Percentiles rank a stretch among this genome's conserved stretches.
phyloP scores from a whole-genome alignment of 306 rosid species.

The Calophaca sinica region DNA sequence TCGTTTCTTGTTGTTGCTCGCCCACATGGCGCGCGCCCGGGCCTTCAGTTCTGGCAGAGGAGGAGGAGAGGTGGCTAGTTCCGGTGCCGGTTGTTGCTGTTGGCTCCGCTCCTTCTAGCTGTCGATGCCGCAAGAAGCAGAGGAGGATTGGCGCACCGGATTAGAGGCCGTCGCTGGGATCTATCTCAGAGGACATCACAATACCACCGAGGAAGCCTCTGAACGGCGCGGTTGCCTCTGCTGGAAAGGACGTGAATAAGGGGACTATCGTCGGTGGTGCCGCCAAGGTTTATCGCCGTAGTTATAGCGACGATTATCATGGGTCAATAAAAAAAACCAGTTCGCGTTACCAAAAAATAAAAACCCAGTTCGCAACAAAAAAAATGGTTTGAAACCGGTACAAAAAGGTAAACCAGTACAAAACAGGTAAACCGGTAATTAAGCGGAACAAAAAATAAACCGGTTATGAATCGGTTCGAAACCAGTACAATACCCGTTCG shows the following conservation, averaged over 20 bases:
- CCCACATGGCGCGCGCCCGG: not conserved
- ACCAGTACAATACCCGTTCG: too few species aligned
- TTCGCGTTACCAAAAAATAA: too few species aligned
- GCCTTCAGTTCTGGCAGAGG: not conserved
- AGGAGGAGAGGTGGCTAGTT: constrained; percentile 51
- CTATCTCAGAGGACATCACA: constrained; percentile 61
- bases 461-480: too few species aligned
- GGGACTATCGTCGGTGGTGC: not conserved
- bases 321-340: too few species aligned
- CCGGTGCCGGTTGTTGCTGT: not conserved
- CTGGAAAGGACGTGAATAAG: constrained; percentile 35
- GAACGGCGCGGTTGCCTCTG: not conserved
- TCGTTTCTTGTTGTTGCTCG: constrained; percentile 58
- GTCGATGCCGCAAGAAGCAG: constrained; percentile 12
- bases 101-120: not conserved
- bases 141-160: constrained; percentile 28
- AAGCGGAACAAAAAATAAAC: too few species aligned
- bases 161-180: constrained; percentile 69
- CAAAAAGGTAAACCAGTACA: too few species aligned
- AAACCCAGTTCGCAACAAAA: too few species aligned
- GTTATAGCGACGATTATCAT: constrained; percentile 45
- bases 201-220: constrained; percentile 3
- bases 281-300: constrained; percentile 37
- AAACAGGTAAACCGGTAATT: too few species aligned
- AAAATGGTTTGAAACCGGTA: too few species aligned